A percentile compares a stretch with the other conserved stretches of the same genome.
These are phyloP conservation scores for Gaultheria prostrata DNA, from an alignment of 148 eudicot species.

Conservation along the genomic window DNA sequence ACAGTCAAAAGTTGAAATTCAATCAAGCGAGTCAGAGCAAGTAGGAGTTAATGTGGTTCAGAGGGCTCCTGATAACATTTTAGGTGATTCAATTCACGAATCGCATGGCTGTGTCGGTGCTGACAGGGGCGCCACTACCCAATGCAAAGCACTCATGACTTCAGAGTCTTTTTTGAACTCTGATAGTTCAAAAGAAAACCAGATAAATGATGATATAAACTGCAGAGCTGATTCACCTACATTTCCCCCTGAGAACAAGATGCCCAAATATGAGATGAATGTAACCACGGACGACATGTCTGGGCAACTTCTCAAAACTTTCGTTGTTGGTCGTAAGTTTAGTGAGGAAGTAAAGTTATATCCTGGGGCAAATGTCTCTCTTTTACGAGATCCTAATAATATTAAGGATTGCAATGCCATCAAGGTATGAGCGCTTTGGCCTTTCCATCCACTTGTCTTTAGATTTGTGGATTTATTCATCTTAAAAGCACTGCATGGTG, in stretches of 20 bases:
- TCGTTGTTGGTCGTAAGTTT: slow-evolving; percentile 78
- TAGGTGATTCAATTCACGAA: slow-evolving; percentile 16
- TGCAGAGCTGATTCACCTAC: background rate
- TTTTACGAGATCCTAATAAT: slow-evolving; percentile 42
- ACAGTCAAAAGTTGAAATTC: background rate
- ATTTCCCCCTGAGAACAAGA: background rate
- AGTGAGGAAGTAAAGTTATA: slow-evolving; percentile 46
- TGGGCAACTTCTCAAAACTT: slow-evolving; percentile 30
- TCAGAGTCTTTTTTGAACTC: background rate
- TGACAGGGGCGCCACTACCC: slow-evolving; percentile 12
- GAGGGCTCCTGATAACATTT: slow-evolving; percentile 20
- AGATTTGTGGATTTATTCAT: slow-evolving; percentile 4
- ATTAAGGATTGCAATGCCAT: slow-evolving; percentile 81
- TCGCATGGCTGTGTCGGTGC: slow-evolving; percentile 9
- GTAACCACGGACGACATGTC: background rate
- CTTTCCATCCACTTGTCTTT: slow-evolving; percentile 5
- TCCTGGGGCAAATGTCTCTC: slow-evolving; percentile 33
- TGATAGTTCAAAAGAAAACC: background rate
- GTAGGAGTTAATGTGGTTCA: slow-evolving; percentile 22
- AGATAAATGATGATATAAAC: background rate
- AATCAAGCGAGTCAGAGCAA: slow-evolving; percentile 22
- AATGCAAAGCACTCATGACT: background rate
- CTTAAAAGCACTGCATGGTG: slow-evolving; percentile 18
- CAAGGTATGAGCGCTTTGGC: slow-evolving; percentile 46
- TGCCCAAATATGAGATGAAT: background rate